Conservation (phyloP, 768 basidiomycete genomes). For the Tephrocybe rancida region DNA sequence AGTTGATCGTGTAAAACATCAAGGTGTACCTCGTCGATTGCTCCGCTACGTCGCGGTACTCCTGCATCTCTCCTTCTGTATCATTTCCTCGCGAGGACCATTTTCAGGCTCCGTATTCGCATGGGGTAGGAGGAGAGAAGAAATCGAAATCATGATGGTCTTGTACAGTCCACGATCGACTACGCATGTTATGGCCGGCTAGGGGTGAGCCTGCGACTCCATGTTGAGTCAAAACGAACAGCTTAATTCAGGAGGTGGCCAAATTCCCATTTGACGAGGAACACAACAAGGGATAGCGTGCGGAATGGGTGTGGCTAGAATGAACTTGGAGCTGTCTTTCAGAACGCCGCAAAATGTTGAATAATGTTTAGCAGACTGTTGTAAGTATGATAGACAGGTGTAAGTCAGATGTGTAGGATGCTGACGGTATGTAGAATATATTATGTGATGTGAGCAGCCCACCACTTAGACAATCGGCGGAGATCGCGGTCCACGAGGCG, state of each 20-base stretch:
- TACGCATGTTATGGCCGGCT: too few relatives aligned
- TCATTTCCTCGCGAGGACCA: too few relatives aligned
- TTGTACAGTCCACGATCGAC: too few relatives aligned
- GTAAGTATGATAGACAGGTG: constrained; percentile 13
- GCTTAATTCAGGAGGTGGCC: constrained; percentile 7
- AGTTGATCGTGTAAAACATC: not conserved
- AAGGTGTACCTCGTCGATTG: not conserved
- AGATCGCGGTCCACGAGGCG: too few relatives aligned
- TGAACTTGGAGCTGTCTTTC: not conserved
- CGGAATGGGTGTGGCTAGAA: not conserved
- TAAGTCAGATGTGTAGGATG: constrained; percentile 12
- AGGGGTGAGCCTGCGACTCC: too few relatives aligned
- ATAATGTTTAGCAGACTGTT: constrained; percentile 3
- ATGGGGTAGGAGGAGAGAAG: too few relatives aligned
- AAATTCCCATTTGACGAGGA: constrained; percentile 4
- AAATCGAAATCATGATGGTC: too few relatives aligned
- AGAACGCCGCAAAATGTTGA: not conserved
- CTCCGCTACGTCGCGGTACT: not conserved
- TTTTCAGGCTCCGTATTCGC: too few relatives aligned
- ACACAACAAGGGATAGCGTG: constrained; percentile 1
- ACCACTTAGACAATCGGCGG: too few relatives aligned
- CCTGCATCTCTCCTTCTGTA: constrained; percentile 1
- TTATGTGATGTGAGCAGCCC: constrained; percentile 18
- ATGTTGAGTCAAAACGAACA: constrained; percentile 9
- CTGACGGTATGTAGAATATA: constrained; percentile 10